A percentile compares a stretch with the other conserved stretches of the same genome.
These are phyloP conservation scores for Stenocarpella maydis DNA, from an alignment of 2,329 filamentous ascomycete species.

Conservation along the genomic window DNA sequence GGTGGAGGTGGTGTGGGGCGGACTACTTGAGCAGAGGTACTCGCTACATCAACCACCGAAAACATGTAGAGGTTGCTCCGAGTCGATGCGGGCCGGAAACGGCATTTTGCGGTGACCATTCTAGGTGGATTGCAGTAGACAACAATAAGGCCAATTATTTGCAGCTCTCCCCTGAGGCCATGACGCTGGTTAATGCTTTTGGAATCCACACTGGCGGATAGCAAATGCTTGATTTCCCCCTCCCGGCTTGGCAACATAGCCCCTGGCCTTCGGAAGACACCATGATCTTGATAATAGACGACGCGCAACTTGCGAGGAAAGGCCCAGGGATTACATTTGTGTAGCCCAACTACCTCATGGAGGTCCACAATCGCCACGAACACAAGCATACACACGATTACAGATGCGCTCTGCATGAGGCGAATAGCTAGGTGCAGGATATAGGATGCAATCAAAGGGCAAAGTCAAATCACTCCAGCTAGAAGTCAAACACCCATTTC, in stretches of 20 bases:
- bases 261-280: not conserved
- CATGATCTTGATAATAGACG: not conserved
- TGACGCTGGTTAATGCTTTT: not conserved
- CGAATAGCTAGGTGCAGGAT: too few species aligned
- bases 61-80: not conserved
- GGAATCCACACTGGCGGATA: not conserved
- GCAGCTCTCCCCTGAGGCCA: not conserved
- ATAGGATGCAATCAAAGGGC: too few species aligned
- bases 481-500: too few species aligned
- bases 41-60: constrained; percentile 2
- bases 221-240: constrained; percentile 8
- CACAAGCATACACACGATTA: too few species aligned
- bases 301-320: too few species aligned
- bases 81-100: not conserved
- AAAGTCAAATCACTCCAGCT: too few species aligned
- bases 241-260: constrained; percentile 12
- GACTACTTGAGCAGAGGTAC: not conserved
- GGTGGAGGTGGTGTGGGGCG: not conserved
- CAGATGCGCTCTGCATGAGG: too few species aligned
- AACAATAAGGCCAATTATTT: not conserved
- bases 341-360: not conserved
- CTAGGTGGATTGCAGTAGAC: not conserved
- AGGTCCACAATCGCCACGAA: too few species aligned
- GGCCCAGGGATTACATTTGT: too few species aligned
- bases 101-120: not conserved